Percentiles rank a stretch among this genome's conserved stretches.
These are phyloP conservation scores for Peribolospora kevripleyi DNA, from an alignment of 768 basidiomycete genomes.

Conservation along the genomic window DNA sequence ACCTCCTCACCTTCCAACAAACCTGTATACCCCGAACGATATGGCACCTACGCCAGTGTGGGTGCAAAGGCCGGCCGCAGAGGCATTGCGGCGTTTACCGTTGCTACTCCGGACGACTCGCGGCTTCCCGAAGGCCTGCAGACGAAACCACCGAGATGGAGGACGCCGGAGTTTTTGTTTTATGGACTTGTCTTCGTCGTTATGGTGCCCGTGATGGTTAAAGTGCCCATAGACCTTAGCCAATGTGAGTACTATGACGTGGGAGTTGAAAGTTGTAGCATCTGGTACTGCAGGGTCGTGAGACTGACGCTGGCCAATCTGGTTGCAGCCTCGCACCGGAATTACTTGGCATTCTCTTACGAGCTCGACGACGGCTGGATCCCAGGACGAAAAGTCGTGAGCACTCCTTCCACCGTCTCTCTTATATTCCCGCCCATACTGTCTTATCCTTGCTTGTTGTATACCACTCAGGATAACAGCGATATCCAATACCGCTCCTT, in stretches of 20 bases:
- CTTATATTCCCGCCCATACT: background rate
- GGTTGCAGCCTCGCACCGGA: slow-evolving; percentile 40
- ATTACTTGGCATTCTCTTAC: slow-evolving; percentile 36
- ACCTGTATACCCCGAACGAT: too few relatives aligned
- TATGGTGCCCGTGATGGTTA: slow-evolving; percentile 48
- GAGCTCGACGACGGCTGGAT: slow-evolving; percentile 56
- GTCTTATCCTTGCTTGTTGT: background rate
- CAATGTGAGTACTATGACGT: slow-evolving; percentile 32
- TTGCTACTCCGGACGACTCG: background rate
- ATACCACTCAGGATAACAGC: slow-evolving; percentile 48
- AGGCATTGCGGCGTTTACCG: too few relatives aligned
- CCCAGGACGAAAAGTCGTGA: slow-evolving; percentile 48
- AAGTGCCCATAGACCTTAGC: slow-evolving; percentile 49
- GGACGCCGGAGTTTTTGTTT: slow-evolving; percentile 49
- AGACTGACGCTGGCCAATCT: slow-evolving; percentile 1
- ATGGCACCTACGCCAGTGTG: too few relatives aligned
- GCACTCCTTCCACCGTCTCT: slow-evolving; percentile 15
- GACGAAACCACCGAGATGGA: slow-evolving; percentile 36
- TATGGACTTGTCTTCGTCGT: slow-evolving; percentile 40
- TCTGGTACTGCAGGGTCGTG: background rate
- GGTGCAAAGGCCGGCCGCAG: too few relatives aligned
- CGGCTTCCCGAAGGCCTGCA: background rate
- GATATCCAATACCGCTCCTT: slow-evolving; percentile 79
- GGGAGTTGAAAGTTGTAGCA: background rate
- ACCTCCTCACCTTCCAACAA: too few relatives aligned